Percentiles rank a stretch among this genome's conserved stretches.
phyloP scores from a whole-genome alignment of 2,329 filamentous ascomycete genomes.

The Fusarium sp. region DNA sequence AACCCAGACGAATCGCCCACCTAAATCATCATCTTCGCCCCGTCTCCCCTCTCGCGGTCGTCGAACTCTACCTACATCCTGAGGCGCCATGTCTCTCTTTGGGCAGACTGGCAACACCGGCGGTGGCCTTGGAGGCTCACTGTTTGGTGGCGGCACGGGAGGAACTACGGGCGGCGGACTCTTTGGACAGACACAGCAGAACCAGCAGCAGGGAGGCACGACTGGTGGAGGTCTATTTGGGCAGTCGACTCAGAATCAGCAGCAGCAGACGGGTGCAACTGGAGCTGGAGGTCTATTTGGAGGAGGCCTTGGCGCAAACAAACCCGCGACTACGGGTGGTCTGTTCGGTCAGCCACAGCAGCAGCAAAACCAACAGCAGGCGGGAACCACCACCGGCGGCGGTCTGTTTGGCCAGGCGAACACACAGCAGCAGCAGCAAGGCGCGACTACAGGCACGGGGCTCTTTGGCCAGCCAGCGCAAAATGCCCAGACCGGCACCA shows the following conservation, averaged over 20 bases:
- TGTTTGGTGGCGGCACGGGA: constrained; percentile 41
- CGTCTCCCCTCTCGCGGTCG: constrained; percentile 1
- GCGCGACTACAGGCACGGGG: constrained; percentile 37
- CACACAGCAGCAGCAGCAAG: constrained; percentile 24
- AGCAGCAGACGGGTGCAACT: constrained; percentile 23
- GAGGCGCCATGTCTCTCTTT: constrained; percentile 51
- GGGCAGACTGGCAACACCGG: constrained; percentile 45
- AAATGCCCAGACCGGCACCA: constrained; percentile 23
- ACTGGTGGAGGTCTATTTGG: constrained; percentile 44
- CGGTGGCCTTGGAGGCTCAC: constrained; percentile 33
- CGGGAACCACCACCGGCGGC: constrained; percentile 18
- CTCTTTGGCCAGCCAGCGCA: constrained; percentile 47
- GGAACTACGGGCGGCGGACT: constrained; percentile 46
- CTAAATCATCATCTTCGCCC: constrained; percentile 9
- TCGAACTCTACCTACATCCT: constrained; percentile 9
- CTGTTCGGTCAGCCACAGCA: constrained; percentile 43
- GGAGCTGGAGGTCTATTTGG: constrained; percentile 52
- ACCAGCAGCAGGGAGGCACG: constrained; percentile 36
- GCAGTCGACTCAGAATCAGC: constrained; percentile 39
- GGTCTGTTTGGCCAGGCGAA: constrained; percentile 45
- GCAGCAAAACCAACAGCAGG: constrained; percentile 31
- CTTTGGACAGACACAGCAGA: constrained; percentile 47
- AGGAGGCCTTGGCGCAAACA: constrained; percentile 42
- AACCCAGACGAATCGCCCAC: constrained; percentile 27
- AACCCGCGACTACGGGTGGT: constrained; percentile 40